Base-by-base conservation (phyloP, 73 alveolate genomes). In the Breviolum minutum region DNA sequence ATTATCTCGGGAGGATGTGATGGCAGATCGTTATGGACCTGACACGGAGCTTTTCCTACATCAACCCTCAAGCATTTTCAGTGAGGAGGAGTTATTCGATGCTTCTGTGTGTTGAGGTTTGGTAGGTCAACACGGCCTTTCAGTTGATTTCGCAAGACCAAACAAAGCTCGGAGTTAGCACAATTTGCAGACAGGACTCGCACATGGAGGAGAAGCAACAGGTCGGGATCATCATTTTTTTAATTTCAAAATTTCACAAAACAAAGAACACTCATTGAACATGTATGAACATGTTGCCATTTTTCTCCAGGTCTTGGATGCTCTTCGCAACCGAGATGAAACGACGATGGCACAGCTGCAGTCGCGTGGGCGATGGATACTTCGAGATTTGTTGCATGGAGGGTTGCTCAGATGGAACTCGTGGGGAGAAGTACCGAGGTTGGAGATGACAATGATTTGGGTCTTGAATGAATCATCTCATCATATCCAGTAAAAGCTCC, bases 331-430 rank as follows among this genome's bases (percentile, higher is more conserved):
- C 22, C 61, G 80, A 24, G 95, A 86, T 63, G 80, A 60, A 11
- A 10, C 16, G 63, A 26, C 29, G 3, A 4, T 86, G 61, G 54
- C 27, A 20, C 77, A 20, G 29, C 95, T 86, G 62, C 71, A 63
- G 79, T 27, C 95, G 7, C n/a, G 63, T 6, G 95, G 95, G 13
- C 95, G 95, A n/a, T 86, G 95, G 95, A 66, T 66, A 14, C 79
- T 86, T 26, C 77, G 95, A 8, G 95, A 66, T 63, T 66, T 86
- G 80, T 60, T 86, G 27, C 95, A 66, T 66, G 95, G 81, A 12
- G 95, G 95, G 54, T 40, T 3, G 54, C 54, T 40, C 54, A 40
- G 54, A 54, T n/a, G 54, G 54, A 40, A 40, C 54, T 40, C 54
- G 54, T 40, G 54, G 54, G 54, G 54, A 40, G 54, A 40, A 40